Percentiles rank a stretch among this genome's conserved stretches.
These are phyloP conservation scores for Ophiosphaerella narmari DNA, from an alignment of 2,329 filamentous ascomycete species.

Conservation along the genomic window DNA sequence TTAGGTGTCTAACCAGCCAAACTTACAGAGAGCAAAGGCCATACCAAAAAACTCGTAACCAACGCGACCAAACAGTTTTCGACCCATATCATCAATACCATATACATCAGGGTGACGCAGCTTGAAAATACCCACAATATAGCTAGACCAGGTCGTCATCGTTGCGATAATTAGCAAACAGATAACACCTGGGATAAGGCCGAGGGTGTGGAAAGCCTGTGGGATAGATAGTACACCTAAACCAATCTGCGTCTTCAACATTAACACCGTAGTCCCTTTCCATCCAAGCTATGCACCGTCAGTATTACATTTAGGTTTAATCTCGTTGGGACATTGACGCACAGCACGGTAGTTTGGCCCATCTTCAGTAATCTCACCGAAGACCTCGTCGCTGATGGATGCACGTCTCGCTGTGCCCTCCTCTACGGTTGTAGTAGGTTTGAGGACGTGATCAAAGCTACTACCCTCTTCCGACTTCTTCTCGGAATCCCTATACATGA, in stretches of 20 bases:
- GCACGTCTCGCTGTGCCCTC: slow-evolving; percentile 1
- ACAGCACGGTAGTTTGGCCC: slow-evolving; percentile 62
- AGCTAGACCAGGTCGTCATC: slow-evolving; percentile 65
- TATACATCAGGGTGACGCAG: slow-evolving; percentile 62
- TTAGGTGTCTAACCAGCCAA: slow-evolving; percentile 13
- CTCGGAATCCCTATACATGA: too few relatives aligned
- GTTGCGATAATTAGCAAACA: slow-evolving; percentile 59
- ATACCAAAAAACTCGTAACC: slow-evolving; percentile 67
- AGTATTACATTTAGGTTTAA: not conserved
- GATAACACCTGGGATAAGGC: slow-evolving; percentile 60
- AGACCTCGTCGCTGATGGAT: slow-evolving; percentile 46
- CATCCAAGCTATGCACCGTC: slow-evolving; percentile 26
- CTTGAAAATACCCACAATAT: slow-evolving; percentile 65
- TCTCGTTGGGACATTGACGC: slow-evolving; percentile 5
- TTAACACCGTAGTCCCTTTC: slow-evolving; percentile 35
- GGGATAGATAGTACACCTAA: slow-evolving; percentile 62
- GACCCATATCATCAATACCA: slow-evolving; percentile 71
- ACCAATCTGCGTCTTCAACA: slow-evolving; percentile 65
- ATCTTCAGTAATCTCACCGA: slow-evolving; percentile 52
- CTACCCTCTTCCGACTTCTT: not conserved
- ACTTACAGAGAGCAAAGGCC: slow-evolving; percentile 68
- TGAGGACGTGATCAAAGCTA: not conserved
- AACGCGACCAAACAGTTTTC: slow-evolving; percentile 62
- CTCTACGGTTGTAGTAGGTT: not conserved
- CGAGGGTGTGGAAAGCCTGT: slow-evolving; percentile 56